Evolutionary conservation across 2,329 filamentous ascomycete species (phyloP), one percentile per base, ranked within the genome.

Genomic region (Fusarium pseudoanthophilum): DNA sequence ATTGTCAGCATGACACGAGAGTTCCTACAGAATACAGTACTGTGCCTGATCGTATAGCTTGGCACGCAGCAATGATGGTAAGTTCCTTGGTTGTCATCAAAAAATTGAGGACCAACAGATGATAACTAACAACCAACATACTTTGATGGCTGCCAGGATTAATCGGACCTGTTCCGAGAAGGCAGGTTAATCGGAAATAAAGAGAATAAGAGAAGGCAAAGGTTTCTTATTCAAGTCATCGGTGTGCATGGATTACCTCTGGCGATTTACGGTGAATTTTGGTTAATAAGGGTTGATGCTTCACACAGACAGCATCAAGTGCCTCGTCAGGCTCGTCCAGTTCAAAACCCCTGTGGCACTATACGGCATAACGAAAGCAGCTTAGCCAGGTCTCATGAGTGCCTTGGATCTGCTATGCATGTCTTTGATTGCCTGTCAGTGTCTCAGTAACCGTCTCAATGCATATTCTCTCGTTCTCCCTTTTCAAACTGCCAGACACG

Each of bases 351-450:
- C 24, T 26, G 48, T 51, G n/a, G n/a, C 43, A 30, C 15, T 64
- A 32, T 34, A 28, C 18, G 20, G 32, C 49, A 28, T 36, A 34
- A 40, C 64, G 39, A 53, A 55, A 45, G 39, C 24, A 36, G 43
- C 61, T 59, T 67, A 57, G 45, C 37, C 8, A 43, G 28, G 45
- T 64, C 45, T 65, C 58, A 52, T 36, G 40, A 45, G 39, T 37
- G 40, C 48, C 39, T 52, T 61, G 60, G 64, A 73, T 72, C 61
- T 72, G 52, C 61, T 55, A 67, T 64, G 65, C 65, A 72, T 71
- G 70, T 61, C 56, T 70, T 61, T 73, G 55, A 52, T 66, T 56
- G 48, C 49, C 49, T 42, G 69, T 48, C 28, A 48, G n/a, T 57
- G 30, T 39, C 34, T 52, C 49, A 40, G 51, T 40, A 30, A 42